phyloP scores from a whole-genome alignment of 2,329 filamentous ascomycete species.

The Scedosporium aurantiacum region DNA sequence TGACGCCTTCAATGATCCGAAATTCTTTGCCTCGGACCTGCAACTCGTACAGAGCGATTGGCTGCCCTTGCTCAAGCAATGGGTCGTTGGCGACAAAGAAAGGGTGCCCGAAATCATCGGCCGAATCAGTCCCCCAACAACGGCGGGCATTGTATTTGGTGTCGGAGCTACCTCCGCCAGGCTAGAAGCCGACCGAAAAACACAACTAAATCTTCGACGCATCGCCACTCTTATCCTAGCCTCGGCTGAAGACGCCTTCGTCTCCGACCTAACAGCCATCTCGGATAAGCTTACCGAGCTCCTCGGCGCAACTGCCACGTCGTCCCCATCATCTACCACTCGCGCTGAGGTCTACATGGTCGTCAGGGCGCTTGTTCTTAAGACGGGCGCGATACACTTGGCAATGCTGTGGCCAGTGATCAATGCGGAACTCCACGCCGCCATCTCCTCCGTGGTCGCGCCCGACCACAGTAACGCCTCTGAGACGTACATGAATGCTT shows the following conservation, averaged over 20 bases:
- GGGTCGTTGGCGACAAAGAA: conserved; percentile 79
- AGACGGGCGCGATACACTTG: conserved; percentile 67
- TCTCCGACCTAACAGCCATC: conserved; percentile 60
- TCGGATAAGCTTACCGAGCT: conserved; percentile 82
- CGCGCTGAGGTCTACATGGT: conserved; percentile 86
- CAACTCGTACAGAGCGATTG: conserved; percentile 60
- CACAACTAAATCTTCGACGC: conserved; percentile 78
- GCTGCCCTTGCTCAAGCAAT: conserved; percentile 76
- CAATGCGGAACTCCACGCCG: conserved; percentile 73
- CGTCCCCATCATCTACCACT: conserved; percentile 83
- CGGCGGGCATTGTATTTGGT: conserved; percentile 96
- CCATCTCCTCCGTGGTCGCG: conserved; percentile 63
- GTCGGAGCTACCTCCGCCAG: conserved; percentile 89
- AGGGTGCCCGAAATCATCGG: conserved; percentile 69
- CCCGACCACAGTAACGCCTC: conserved; percentile 50
- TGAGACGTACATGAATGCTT: conserved; percentile 66
- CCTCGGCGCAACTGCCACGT: conserved; percentile 69
- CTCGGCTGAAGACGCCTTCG: conserved; percentile 66
- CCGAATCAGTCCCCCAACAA: conserved; percentile 73
- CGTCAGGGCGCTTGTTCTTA: conserved; percentile 68
- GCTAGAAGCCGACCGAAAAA: conserved; percentile 87
- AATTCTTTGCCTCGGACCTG: conserved; percentile 66
- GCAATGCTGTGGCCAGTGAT: conserved; percentile 83
- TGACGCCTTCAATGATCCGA: conserved; percentile 83
- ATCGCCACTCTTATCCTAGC: conserved; percentile 72